Evolutionary conservation across 345 rosid genomes (phyloP).

Genomic region (Salix dunnii): DNA sequence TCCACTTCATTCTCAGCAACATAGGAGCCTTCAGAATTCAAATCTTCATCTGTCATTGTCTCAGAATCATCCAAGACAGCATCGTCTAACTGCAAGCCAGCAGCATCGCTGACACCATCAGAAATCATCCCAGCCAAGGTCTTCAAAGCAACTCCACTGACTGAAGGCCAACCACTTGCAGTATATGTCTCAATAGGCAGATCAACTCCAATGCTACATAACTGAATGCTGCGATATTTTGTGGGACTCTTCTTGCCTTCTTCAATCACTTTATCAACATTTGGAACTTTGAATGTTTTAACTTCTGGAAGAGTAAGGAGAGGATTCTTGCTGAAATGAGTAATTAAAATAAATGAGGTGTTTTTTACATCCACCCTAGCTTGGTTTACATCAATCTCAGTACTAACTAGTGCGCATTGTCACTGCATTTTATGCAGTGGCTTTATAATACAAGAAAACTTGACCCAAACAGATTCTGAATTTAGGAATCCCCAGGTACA

Average conservation of each 20-base stretch:
- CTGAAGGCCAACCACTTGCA: conserved; percentile 81
- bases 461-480: neutral
- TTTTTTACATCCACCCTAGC: neutral
- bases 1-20: conserved; percentile 31
- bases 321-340: conserved; percentile 44
- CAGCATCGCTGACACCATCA: conserved; percentile 44
- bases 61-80: conserved; percentile 23
- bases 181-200: conserved; percentile 64
- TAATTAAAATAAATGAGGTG: conserved; percentile 1
- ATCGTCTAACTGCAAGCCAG: conserved; percentile 35
- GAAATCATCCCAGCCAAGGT: conserved; percentile 76
- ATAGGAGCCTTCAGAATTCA: conserved; percentile 16
- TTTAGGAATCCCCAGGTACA: neutral
- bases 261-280: conserved; percentile 67
- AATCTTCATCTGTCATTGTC: conserved; percentile 20
- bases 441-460: neutral
- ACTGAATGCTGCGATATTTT: conserved; percentile 60
- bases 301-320: conserved; percentile 42
- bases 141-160: conserved; percentile 72
- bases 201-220: conserved; percentile 43
- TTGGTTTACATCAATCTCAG: neutral
- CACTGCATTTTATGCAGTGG: neutral
- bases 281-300: conserved; percentile 61
- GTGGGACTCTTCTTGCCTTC: conserved; percentile 78
- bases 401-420: neutral